Base-by-base conservation (phyloP, 2,329 filamentous ascomycete species). In the Fusarium sp. region DNA sequence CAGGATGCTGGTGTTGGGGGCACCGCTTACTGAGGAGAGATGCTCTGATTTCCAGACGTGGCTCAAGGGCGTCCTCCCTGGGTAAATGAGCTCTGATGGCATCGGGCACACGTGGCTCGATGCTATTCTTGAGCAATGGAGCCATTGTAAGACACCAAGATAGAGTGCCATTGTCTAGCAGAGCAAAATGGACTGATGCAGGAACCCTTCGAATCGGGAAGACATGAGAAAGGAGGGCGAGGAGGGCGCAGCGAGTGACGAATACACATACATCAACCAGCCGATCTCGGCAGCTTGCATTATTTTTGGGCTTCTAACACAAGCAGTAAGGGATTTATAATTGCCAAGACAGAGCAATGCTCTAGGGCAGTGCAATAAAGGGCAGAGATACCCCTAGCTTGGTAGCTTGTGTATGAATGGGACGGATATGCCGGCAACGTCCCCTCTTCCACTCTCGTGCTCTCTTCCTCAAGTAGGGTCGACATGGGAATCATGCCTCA, bases 1-100 rank as follows among this genome's bases (percentile, higher is more conserved):
- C 43, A 46, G 58, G 62, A 66, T 61, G 51, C 43, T 43, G 54
- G 47, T 31, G 62, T 65, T 68, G 68, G 60, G 62, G 68, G 28
- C 39, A 41, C 47, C 36, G 60, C 50, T 44, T 34, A 34, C 53
- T 43, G 34, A 40, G 28, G 36, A 59, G 40, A 66, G 55, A 74
- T 74, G 73, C 69, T 73, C 67, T 65, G 73, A 74, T 72, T 58
- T 70, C 71, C 23, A 34, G 44, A 48, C 41, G 47, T 51, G 55
- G 50, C 56, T 40, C 60, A 65, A 50, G 51, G 31, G 55, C 48
- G 23, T 23, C 23, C 40, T 44, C 50, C 51, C 40, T 46, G 16
- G 23, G 34, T n/a, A 36, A 41, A 30, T 12, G 27, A 34, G 23
- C 23, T 27, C 34, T 40, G 36, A 60, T 53, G 30, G 34, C 10